A percentile compares a stretch with the other conserved stretches of the same genome.
These are phyloP conservation scores for Alternaria tenuissima DNA, from an alignment of 2,329 filamentous ascomycete genomes.

Conservation along the genomic window DNA sequence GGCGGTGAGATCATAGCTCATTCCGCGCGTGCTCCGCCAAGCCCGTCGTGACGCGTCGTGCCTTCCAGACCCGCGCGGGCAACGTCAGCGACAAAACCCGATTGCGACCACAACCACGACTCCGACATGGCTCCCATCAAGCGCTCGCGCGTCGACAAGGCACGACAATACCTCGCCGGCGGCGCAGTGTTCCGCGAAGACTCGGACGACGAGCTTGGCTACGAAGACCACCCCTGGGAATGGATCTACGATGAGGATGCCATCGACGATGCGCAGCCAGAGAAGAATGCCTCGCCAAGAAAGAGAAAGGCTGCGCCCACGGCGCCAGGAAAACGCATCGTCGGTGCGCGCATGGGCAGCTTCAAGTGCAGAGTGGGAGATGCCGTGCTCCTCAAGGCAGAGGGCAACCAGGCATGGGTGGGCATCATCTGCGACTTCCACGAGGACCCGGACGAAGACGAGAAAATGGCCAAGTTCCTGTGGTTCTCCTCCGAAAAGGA, in stretches of 20 bases:
- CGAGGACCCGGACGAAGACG: conserved; percentile 65
- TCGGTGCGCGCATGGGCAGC: conserved; percentile 81
- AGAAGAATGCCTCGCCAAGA: conserved; percentile 39
- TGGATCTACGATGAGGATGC: conserved; percentile 62
- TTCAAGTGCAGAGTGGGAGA: conserved; percentile 87
- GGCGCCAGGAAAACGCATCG: conserved; percentile 61
- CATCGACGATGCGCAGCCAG: conserved; percentile 25
- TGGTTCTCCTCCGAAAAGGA: conserved; percentile 96
- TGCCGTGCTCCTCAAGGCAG: conserved; percentile 84
- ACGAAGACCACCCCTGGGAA: conserved; percentile 61
- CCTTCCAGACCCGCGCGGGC: conserved; percentile 19
- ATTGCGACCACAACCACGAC: conserved; percentile 30
- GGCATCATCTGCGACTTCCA: conserved; percentile 86
- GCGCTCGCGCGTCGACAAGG: conserved; percentile 55
- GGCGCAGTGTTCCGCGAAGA: conserved; percentile 76
- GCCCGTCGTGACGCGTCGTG: conserved; percentile 40
- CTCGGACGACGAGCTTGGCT: conserved; percentile 82
- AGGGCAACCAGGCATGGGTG: conserved; percentile 91
- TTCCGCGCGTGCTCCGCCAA: conserved; percentile 39
- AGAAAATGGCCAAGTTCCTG: conserved; percentile 86
- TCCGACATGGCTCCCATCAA: conserved; percentile 52
- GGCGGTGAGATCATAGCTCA: conserved; percentile 30
- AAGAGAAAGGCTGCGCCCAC: conserved; percentile 42
- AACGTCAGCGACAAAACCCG: conserved; percentile 38
- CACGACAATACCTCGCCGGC: conserved; percentile 61